Base-by-base conservation (phyloP, 1,284 basidiomycete genomes). In the Heimioporus retisporus region DNA sequence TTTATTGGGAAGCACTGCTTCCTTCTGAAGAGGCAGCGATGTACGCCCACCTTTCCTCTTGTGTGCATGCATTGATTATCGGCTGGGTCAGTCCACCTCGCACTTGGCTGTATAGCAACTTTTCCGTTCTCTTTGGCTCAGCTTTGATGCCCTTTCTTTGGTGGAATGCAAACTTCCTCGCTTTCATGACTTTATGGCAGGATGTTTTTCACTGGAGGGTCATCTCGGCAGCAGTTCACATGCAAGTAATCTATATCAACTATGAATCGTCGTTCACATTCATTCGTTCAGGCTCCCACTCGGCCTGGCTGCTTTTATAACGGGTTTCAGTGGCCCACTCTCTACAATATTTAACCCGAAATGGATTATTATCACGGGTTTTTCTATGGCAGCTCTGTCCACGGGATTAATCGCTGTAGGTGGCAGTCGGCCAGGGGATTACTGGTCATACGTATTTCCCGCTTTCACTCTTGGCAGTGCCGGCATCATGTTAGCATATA, bases 391-490 rank as follows among this genome's bases (percentile, higher is more conserved):
- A 46, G 73, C 83, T 44, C 65, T 81, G 44, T 81, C 83, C n/a
- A 85, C 83, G 2, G 66, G 81, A 44, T 74, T 87, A 15, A 73
- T 87, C 53, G 82, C 83, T 3, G 76, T 83, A 59, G 81, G 81
- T 0, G 81, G 85, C 60, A 64, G 76, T 16, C 60, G 42, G 1
- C 78, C 81, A 19, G 74, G 77, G 11, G 73, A 79, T n/a, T 88
- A 87, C 73, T 88, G 83, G 84, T 69, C 73, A 1, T 79, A 79
- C 67, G 78, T 82, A 55, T 84, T 88, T 72, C 86, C 87, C n/a
- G 86, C 81, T 23, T 85, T 86, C 69, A 67, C 79, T 31, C 64
- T 88, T 51, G 86, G 86, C 31, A 81, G 81, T 23, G 76, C 77
- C 4, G 86, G 86, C 15, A 71, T 66, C 2, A 79, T 75, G 67